phyloP scores from a whole-genome alignment of 257 asterid genomes.

The Capsicum rhomboideum region DNA sequence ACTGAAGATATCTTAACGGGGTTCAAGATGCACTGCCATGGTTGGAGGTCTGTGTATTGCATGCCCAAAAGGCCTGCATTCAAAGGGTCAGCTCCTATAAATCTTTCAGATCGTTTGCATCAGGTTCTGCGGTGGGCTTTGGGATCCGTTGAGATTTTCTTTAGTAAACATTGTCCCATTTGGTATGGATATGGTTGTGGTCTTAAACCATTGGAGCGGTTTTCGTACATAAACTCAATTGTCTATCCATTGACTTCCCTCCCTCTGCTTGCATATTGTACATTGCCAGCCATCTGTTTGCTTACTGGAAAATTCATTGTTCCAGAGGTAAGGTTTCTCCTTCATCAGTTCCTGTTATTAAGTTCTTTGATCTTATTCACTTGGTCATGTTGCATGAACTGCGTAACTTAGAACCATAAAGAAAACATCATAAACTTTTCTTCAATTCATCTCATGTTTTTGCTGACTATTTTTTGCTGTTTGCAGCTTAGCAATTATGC shows the following conservation, averaged over 20 bases:
- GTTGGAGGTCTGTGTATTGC: constrained; percentile 30
- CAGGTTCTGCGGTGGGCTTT: constrained; percentile 37
- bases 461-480: not conserved
- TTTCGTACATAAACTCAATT: constrained; percentile 24
- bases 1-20: constrained; percentile 35
- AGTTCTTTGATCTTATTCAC: not conserved
- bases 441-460: not conserved
- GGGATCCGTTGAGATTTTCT: constrained; percentile 30
- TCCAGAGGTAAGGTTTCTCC: constrained; percentile 19
- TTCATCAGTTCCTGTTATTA: not conserved
- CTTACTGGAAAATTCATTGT: constrained; percentile 30
- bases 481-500: constrained; percentile 59
- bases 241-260: constrained; percentile 29
- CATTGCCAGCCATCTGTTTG: constrained; percentile 33
- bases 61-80: constrained; percentile 29
- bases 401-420: not conserved
- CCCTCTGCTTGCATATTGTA: constrained; percentile 27
- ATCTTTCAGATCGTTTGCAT: constrained; percentile 31
- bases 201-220: constrained; percentile 25
- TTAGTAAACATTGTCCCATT: constrained; percentile 31
- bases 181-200: constrained; percentile 35
- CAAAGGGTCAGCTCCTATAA: constrained; percentile 33
- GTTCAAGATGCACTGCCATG: constrained; percentile 33
- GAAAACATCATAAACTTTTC: not conserved
- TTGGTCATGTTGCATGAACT: not conserved